Evolutionary conservation across 768 basidiomycete species (phyloP), one percentile per base, ranked within the genome.

Genomic region (Leccinum disarticulatum): DNA sequence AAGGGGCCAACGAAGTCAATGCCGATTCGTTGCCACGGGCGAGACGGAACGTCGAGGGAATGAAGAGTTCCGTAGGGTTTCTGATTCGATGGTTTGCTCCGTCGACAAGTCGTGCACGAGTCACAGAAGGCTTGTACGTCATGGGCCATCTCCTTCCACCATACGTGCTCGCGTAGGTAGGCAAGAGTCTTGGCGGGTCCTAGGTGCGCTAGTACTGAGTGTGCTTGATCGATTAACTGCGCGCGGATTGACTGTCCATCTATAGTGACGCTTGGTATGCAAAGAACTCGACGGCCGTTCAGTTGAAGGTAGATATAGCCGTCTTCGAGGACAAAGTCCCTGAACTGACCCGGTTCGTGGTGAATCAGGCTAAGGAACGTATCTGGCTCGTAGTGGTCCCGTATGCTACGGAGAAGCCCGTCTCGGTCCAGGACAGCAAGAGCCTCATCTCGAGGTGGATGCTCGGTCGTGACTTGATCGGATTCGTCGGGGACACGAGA

Each of bases 191-290:
- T 80, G 1, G 11, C 31, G 0, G 63, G 22, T 1, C 79, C 76
- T 0, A 80, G 57, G 51, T 80, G 79, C 0, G 78, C 79, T 2
- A 80, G 52, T 0, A 80, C 6, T 0, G 73, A 77, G 33, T 80
- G 79, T 0, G 75, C 77, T 30, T 79, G 75, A 0, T 61, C 58
- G 0, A 80, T 77, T 0, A 80, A 17, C 0, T 73, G 62, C 55
- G 79, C 78, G 0, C 70, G 38, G 1, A 69, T 52, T 1, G 54
- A 65, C 8, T 66, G n/a, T 3, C 65, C 66, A 0, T 65, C 56
- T 0, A 64, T 19, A 3, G 15, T 1, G 0, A 50, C 43, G 10
- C 47, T 22, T 0, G 75, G 77, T 0, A 79, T 67, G 57, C 73
- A 75, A 22, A 46, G 35, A 4, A 36, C 19, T 4, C 43, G 43